phyloP scores from a whole-genome alignment of 495 filamentous ascomycete genomes.

The Umbilicaria muhlenbergii region DNA sequence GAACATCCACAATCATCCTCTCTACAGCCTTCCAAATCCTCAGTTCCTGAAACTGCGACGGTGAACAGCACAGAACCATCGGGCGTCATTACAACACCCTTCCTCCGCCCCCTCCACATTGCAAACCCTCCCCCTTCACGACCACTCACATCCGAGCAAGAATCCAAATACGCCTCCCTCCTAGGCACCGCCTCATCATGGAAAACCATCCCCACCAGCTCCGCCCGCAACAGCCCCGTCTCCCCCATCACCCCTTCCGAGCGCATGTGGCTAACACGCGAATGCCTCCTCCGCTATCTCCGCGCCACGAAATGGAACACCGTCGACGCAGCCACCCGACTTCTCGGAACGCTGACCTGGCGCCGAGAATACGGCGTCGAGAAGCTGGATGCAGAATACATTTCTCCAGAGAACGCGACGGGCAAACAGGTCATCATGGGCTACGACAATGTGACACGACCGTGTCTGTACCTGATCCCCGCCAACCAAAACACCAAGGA shows the following conservation, averaged over 20 bases:
- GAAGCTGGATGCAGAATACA: constrained; percentile 62
- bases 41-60: no score
- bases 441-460: constrained; percentile 67
- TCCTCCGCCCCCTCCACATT: constrained; percentile 40
- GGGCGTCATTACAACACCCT: constrained; percentile 48
- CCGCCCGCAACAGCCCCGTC: constrained; percentile 38
- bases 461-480: constrained; percentile 80
- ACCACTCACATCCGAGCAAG: constrained; percentile 57
- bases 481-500: constrained; percentile 82
- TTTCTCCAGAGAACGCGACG: constrained; percentile 83
- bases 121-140: constrained; percentile 36
- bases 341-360: constrained; percentile 73
- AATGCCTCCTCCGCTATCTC: constrained; percentile 85
- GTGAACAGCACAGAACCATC: no score
- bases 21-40: no score
- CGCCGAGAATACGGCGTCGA: constrained; percentile 72
- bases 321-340: constrained; percentile 55
- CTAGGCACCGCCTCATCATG: constrained; percentile 51
- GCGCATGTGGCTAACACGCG: constrained; percentile 75
- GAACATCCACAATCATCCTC: no score
- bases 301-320: constrained; percentile 85
- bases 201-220: constrained; percentile 50
- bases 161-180: constrained; percentile 64
- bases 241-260: constrained; percentile 63
- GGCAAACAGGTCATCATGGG: constrained; percentile 85